A percentile compares a stretch with the other conserved stretches of the same genome.
phyloP scores from a whole-genome alignment of 768 basidiomycete genomes.

The Boletus coccyginus region DNA sequence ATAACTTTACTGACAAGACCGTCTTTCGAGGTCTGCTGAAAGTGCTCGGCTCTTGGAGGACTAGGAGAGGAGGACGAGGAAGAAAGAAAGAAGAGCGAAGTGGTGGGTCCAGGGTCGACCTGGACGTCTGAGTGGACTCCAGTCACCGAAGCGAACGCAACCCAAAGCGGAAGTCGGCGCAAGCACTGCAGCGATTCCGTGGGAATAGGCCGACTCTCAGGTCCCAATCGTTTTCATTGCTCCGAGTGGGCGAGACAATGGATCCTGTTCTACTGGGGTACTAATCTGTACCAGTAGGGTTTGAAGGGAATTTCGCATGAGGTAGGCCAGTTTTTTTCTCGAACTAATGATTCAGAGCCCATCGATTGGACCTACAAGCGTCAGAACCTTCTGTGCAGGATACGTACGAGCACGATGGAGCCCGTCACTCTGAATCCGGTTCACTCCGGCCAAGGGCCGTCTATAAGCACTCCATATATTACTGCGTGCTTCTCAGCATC shows the following conservation, averaged over 20 bases:
- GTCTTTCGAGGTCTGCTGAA: conserved; percentile 17
- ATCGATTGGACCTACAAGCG: too few species aligned
- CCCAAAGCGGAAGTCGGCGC: conserved; percentile 7
- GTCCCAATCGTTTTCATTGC: not conserved
- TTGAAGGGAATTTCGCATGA: not conserved
- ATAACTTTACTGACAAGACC: conserved; percentile 24
- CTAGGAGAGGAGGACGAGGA: not conserved
- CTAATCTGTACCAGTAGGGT: not conserved
- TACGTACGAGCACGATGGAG: too few species aligned
- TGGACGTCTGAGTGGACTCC: too few species aligned
- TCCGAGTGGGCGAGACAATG: not conserved
- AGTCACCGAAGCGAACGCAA: not conserved
- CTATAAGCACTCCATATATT: not conserved
- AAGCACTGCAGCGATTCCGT: not conserved
- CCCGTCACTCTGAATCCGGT: not conserved
- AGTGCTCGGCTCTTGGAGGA: not conserved
- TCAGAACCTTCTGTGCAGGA: not conserved
- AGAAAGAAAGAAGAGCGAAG: not conserved
- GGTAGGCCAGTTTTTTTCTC: too few species aligned
- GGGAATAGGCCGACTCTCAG: conserved; percentile 1
- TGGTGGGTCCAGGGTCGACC: not conserved
- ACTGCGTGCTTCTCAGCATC: not conserved
- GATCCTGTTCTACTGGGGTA: not conserved
- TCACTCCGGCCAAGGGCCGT: not conserved
- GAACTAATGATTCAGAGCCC: not conserved